A percentile compares a stretch with the other conserved stretches of the same genome.
Evolutionary conservation across 495 filamentous ascomycete genomes (phyloP).

Genomic region (Penicillium angulare): DNA sequence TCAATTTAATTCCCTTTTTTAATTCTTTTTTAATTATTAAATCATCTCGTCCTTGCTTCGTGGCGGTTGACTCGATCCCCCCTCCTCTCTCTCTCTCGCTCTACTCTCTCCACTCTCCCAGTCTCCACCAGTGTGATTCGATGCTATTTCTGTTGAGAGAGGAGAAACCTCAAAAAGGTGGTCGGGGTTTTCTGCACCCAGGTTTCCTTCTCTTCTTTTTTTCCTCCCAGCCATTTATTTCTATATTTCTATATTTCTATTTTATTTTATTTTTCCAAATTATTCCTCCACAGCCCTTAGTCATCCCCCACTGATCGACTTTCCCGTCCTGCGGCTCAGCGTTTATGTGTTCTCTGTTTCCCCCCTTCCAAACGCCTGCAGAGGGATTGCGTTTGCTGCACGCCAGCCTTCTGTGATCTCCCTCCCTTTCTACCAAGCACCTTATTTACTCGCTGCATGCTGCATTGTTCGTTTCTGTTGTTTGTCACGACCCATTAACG

Average conservation of each 20-base stretch:
- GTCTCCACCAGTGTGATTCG: conserved; percentile 13
- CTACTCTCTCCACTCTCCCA: not conserved
- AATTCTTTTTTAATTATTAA: conserved; percentile 2
- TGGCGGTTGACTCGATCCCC: conserved; percentile 29
- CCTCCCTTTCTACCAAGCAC: conserved; percentile 14
- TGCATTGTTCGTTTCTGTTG: conserved; percentile 14
- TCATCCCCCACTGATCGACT: conserved; percentile 26
- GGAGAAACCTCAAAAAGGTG: conserved; percentile 18
- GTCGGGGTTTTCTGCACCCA: conserved; percentile 34
- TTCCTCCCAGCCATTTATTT: conserved; percentile 10
- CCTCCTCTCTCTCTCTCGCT: conserved; percentile 2
- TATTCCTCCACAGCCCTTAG: conserved; percentile 12
- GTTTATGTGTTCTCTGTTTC: conserved; percentile 34
- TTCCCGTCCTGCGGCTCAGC: conserved; percentile 29
- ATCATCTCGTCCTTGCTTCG: conserved; percentile 25
- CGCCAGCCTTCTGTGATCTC: conserved; percentile 27
- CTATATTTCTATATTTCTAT: not conserved
- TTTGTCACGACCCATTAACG: conserved; percentile 57
- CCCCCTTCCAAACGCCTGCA: conserved; percentile 32
- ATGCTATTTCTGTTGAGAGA: conserved; percentile 12
- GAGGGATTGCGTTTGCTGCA: conserved; percentile 35
- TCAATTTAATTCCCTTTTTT: not conserved
- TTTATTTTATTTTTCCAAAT: not conserved
- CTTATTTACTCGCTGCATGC: conserved; percentile 17
- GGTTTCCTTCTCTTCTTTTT: conserved; percentile 22